Evolutionary conservation across 2,329 filamentous ascomycete genomes (phyloP), one percentile per base, ranked within the genome.

Genomic region (Hawksworthiomyces lignivorus): DNA sequence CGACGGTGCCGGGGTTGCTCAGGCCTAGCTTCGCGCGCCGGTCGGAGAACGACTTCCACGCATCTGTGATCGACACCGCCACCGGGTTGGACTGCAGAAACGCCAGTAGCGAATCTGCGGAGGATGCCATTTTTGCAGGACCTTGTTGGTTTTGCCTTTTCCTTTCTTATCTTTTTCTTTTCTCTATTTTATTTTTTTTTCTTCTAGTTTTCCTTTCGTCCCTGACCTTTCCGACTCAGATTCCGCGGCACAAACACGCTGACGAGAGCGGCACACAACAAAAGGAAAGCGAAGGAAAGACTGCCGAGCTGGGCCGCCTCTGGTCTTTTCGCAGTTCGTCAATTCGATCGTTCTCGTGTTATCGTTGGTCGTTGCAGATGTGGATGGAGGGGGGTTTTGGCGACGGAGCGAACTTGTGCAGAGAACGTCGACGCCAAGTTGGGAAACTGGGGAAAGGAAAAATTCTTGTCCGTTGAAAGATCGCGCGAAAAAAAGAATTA

Each of bases 1-100:
- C 92, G 53, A 96, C 82, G 39, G 85, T 89, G 56, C 92, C 92
- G 30, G 92, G 92, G 67, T 97, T 97, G 53, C 82, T 75, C 54
- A 98, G 74, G 49, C 89, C 90, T 51, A 98, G 77, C 66, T 85
- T 84, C 55, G 82, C 84, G 72, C 92, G 84, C 68, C 86, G 80
- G 56, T 92, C 85, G 49, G 82, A 83, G 62, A 97, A 94, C 41
- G 81, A 77, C 56, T 73, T 76, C 68, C 92, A 84, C 64, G 80
- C 81, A 73, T 94, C 84, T 63, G 79, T 75, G 54, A 94, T 60
- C 51, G 77, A 72, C 51, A 72, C 70, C 43, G 80, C 70, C 56
- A 92, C 65, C 46, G 85, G 77, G 63, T 94, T 95, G 57, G 82
- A 75, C 56, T 77, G 72, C 52, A 95, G 61, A 54, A 87, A 77